Percentiles rank a stretch among this genome's conserved stretches.
Evolutionary conservation across 1,139 yeast genomes (phyloP).

Genomic region (Candida freyschussii): DNA sequence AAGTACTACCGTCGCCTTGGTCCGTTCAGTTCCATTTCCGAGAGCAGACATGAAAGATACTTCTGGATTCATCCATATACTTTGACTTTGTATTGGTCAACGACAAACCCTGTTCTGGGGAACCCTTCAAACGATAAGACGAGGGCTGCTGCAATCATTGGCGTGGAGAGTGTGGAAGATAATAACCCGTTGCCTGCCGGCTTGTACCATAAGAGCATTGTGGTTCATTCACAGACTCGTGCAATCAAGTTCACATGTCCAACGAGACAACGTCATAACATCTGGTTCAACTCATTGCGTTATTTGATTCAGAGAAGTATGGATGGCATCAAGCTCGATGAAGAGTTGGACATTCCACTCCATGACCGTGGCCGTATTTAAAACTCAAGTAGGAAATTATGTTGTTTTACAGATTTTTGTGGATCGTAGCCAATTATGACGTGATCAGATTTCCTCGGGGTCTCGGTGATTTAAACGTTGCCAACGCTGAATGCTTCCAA

Average conservation of each 20-base stretch:
- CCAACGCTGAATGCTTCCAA: constrained; percentile 6
- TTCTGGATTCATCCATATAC: constrained; percentile 98
- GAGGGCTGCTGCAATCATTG: constrained; percentile 75
- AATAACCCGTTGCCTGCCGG: constrained; percentile 90
- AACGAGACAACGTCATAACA: constrained; percentile 80
- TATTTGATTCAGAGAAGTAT: constrained; percentile 68
- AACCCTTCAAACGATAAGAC: constrained; percentile 63
- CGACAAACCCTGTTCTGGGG: constrained; percentile 70
- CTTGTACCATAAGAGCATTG: constrained; percentile 75
- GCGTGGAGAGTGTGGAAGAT: constrained; percentile 78
- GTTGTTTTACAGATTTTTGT: background rate
- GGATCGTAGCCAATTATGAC: no score
- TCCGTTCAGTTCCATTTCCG: constrained; percentile 69
- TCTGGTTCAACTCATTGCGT: constrained; percentile 84
- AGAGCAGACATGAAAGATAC: constrained; percentile 81
- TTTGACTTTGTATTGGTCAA: constrained; percentile 86
- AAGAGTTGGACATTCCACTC: constrained; percentile 16
- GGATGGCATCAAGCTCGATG: constrained; percentile 50
- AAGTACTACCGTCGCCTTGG: constrained; percentile 82
- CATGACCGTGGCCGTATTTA: no score
- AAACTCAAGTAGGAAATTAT: no score
- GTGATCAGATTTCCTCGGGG: no score
- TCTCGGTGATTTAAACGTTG: no score
- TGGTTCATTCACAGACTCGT: constrained; percentile 67
- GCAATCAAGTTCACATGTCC: constrained; percentile 81